Evolutionary conservation across 1,284 basidiomycete genomes (phyloP).

Genomic region (Ganoderma lucidum): DNA sequence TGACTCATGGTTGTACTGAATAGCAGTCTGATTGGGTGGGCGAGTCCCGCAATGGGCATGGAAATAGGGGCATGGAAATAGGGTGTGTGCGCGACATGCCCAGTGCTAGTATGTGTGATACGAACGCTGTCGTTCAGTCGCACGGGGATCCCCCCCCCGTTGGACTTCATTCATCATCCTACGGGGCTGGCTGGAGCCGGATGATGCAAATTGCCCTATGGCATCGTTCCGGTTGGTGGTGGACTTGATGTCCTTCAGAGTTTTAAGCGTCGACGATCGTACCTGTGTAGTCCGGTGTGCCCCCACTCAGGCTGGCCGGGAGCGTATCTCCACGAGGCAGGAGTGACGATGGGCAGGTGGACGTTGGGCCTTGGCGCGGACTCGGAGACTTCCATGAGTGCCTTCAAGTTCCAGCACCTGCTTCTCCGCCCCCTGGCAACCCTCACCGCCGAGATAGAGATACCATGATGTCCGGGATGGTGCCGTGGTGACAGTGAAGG

Average conservation of each 20-base stretch:
- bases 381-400: background rate
- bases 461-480: background rate
- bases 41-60: background rate
- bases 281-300: background rate
- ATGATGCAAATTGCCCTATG: background rate
- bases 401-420: background rate
- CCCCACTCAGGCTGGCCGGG: background rate
- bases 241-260: background rate
- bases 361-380: background rate
- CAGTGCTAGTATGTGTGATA: background rate
- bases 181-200: background rate
- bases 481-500: background rate
- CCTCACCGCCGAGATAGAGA: background rate
- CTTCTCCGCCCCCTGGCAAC: conserved; percentile 2
- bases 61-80: no score
- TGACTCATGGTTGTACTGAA: background rate
- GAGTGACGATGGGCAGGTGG: background rate
- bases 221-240: background rate
- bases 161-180: background rate
- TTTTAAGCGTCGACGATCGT: background rate
- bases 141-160: background rate
- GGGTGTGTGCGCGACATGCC: background rate
- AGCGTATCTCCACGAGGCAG: background rate
- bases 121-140: background rate
- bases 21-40: conserved; percentile 5